phyloP scores from a whole-genome alignment of 345 rosid genomes.

The Alliaria petiolata region DNA sequence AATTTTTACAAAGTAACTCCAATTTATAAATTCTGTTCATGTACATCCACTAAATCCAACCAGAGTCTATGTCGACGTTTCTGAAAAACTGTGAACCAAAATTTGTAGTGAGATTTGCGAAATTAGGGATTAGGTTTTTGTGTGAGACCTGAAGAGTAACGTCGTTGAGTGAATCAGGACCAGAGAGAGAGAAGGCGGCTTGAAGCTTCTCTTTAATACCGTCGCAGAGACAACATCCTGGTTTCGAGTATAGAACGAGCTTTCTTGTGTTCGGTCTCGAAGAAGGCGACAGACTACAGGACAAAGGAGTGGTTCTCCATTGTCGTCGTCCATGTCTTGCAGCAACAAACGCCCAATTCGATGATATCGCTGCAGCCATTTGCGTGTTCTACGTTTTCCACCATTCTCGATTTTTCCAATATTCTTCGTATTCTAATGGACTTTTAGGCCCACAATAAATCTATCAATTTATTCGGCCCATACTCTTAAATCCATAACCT shows the following conservation, averaged over 20 bases:
- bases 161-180: conserved; percentile 64
- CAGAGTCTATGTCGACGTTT: background rate
- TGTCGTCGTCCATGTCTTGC: conserved; percentile 31
- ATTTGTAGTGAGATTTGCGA: background rate
- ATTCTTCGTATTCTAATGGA: background rate
- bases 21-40: background rate
- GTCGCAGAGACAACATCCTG: conserved; percentile 93
- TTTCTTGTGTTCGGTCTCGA: conserved; percentile 35
- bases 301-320: conserved; percentile 32
- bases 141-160: conserved; percentile 60
- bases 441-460: background rate
- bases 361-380: conserved; percentile 41
- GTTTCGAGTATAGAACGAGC: conserved; percentile 75
- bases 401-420: background rate
- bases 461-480: background rate
- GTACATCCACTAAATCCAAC: background rate
- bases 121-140: background rate
- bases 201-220: conserved; percentile 91
- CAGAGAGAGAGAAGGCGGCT: conserved; percentile 66
- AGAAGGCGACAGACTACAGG: conserved; percentile 30
- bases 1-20: background rate
- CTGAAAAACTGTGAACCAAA: background rate
- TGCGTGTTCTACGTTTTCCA: background rate
- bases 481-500: background rate
- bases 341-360: conserved; percentile 30